Conservation (phyloP, 2,329 filamentous ascomycete genomes). For the Didymella arachidicola region DNA sequence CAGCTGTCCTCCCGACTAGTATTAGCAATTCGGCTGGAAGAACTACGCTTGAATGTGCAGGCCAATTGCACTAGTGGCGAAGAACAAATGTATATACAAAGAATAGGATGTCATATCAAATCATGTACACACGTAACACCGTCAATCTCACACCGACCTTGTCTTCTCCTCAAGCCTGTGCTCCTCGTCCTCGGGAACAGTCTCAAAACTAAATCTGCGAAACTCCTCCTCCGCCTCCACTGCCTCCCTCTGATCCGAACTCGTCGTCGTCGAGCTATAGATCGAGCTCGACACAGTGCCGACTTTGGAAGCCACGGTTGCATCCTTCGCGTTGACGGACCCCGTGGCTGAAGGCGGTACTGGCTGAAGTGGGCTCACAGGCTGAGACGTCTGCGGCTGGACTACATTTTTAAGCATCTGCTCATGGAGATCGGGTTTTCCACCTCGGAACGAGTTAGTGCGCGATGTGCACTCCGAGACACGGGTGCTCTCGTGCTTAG, state of each 20-base stretch:
- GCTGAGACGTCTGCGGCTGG: not conserved
- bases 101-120: not conserved
- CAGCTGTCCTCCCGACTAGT: too few relatives aligned
- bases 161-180: not conserved
- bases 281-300: constrained; percentile 18
- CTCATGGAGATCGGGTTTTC: not conserved
- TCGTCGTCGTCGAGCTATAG: constrained; percentile 19
- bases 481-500: not conserved
- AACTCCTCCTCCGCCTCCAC: constrained; percentile 31
- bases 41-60: not conserved
- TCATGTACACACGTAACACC: not conserved
- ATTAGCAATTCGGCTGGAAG: too few relatives aligned
- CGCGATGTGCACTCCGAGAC: not conserved
- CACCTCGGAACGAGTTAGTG: not conserved
- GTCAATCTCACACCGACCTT: not conserved
- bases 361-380: not conserved
- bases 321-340: not conserved
- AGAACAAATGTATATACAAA: constrained; percentile 7
- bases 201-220: constrained; percentile 32
- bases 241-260: constrained; percentile 23
- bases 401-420: not conserved
- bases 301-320: not conserved
- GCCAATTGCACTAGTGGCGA: not conserved
- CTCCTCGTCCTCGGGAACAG: constrained; percentile 11
- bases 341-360: not conserved